A percentile compares a stretch with the other conserved stretches of the same genome.
Conservation (phyloP, 1,284 basidiomycete species). For the Cerioporus squamosus region DNA sequence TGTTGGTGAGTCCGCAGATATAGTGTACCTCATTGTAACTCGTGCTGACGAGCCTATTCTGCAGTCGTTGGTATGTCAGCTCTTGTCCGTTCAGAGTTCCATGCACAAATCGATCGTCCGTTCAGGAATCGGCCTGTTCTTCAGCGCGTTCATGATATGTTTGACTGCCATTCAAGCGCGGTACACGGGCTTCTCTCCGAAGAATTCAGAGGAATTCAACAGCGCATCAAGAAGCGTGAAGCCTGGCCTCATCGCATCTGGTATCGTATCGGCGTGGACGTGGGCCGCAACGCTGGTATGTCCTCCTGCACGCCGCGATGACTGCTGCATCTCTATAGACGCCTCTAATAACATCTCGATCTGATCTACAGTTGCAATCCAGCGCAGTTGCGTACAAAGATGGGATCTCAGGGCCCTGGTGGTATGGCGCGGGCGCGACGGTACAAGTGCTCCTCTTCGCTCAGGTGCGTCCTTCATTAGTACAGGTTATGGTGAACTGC, state of each 20-base stretch:
- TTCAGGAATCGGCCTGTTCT: constrained; percentile 81
- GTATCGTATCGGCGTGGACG: constrained; percentile 88
- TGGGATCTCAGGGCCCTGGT: constrained; percentile 64
- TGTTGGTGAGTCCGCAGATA: constrained; percentile 61
- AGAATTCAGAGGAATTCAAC: constrained; percentile 80
- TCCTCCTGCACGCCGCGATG: constrained; percentile 2
- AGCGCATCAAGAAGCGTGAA: constrained; percentile 83
- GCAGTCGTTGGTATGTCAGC: constrained; percentile 51
- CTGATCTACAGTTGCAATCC: constrained; percentile 69
- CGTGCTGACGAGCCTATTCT: constrained; percentile 4
- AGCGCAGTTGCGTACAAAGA: constrained; percentile 86
- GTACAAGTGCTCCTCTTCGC: constrained; percentile 59
- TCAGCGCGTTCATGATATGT: constrained; percentile 77
- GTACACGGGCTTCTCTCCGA: constrained; percentile 76
- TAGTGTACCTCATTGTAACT: neutral
- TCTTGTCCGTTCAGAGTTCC: neutral
- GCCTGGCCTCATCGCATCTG: constrained; percentile 88
- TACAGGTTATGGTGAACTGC: neutral
- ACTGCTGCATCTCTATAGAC: neutral
- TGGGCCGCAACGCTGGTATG: constrained; percentile 78
- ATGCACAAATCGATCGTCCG: too few species aligned
- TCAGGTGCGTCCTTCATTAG: constrained; percentile 30
- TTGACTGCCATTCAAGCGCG: constrained; percentile 73
- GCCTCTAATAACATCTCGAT: neutral
- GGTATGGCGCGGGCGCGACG: constrained; percentile 51